phyloP scores from a whole-genome alignment of 192 early-diverging fungal species.

The Paraglomus brasilianum region DNA sequence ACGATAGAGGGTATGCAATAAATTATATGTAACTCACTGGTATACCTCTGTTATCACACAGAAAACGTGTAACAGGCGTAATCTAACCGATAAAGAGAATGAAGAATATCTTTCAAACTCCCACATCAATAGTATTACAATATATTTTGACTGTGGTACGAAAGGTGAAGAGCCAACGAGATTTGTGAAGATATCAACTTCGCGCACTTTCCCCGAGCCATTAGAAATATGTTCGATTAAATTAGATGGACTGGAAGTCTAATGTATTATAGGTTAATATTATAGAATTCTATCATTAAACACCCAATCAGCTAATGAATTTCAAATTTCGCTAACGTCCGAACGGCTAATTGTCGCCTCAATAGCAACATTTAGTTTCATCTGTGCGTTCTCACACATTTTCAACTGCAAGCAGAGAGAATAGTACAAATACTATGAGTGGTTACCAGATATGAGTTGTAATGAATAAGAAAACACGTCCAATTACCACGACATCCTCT shows the following conservation, averaged over 20 bases:
- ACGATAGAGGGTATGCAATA: no score
- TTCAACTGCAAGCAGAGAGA: conserved; percentile 2
- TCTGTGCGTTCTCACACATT: conserved; percentile 15
- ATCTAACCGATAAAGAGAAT: neutral
- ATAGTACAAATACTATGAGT: neutral
- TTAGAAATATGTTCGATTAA: conserved; percentile 25
- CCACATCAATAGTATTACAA: neutral
- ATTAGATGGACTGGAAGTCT: conserved; percentile 2
- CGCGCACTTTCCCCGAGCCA: conserved; percentile 13
- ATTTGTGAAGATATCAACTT: conserved; percentile 1
- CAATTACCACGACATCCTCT: neutral
- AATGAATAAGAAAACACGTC: neutral
- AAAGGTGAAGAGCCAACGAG: neutral
- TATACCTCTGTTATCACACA: neutral
- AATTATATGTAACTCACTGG: neutral
- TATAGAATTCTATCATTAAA: no score
- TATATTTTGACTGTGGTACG: neutral
- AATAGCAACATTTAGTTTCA: neutral
- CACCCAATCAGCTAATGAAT: no score
- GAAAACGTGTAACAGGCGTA: neutral
- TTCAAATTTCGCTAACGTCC: no score
- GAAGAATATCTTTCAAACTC: neutral
- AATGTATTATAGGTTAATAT: no score
- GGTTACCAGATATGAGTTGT: neutral
- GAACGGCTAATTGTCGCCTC: no score